A percentile compares a stretch with the other conserved stretches of the same genome.
Conservation (phyloP, 2,329 filamentous ascomycete species). For the Trichophyton rubrum region DNA sequence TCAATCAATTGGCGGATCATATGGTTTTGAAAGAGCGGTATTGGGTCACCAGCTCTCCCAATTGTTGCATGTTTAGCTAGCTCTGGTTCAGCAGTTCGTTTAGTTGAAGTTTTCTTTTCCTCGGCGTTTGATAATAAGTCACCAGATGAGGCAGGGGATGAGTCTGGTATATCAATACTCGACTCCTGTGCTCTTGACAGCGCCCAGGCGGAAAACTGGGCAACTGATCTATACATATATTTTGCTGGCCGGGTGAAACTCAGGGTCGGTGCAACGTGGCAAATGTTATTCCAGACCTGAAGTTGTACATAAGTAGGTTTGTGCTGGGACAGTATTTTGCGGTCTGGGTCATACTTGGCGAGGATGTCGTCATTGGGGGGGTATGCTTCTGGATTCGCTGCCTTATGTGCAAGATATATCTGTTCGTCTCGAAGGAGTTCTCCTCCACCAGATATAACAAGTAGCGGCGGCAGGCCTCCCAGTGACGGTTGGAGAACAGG, state of each 20-base stretch:
- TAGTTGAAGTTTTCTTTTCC: background rate
- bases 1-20: constrained; percentile 90
- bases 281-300: constrained; percentile 91
- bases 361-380: constrained; percentile 54
- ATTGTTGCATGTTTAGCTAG: constrained; percentile 36
- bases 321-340: constrained; percentile 48
- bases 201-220: constrained; percentile 88
- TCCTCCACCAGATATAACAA: constrained; percentile 77
- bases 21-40: constrained; percentile 66
- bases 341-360: constrained; percentile 47
- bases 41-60: constrained; percentile 72
- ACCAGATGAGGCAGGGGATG: constrained; percentile 5
- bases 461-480: constrained; percentile 74
- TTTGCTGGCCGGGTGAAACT: constrained; percentile 94
- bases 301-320: constrained; percentile 82
- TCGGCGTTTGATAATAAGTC: background rate
- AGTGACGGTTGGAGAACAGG: constrained; percentile 77
- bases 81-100: constrained; percentile 9
- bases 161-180: constrained; percentile 68
- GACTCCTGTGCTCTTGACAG: constrained; percentile 69
- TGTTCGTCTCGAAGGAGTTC: constrained; percentile 89
- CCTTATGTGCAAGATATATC: constrained; percentile 89
- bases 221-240: constrained; percentile 83
- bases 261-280: constrained; percentile 83
- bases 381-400: constrained; percentile 68